A percentile compares a stretch with the other conserved stretches of the same genome.
Conservation (phyloP, 2,329 filamentous ascomycete genomes). For the Microcyclospora pomicola region DNA sequence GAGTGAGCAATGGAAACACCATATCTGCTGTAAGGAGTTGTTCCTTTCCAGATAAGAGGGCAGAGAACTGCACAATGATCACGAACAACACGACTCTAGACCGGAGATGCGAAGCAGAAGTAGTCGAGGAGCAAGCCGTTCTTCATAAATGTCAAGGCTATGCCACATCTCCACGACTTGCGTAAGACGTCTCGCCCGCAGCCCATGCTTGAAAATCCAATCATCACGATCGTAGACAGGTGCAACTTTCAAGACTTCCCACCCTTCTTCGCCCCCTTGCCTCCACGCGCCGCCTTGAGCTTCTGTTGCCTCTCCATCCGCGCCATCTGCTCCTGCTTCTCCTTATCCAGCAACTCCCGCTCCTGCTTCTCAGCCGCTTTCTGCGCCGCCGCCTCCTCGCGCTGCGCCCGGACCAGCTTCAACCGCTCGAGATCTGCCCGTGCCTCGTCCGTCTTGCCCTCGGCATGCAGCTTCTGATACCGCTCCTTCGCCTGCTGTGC, state of each 20-base stretch:
- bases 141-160: too few relatives aligned
- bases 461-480: conserved; percentile 82
- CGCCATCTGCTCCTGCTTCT: conserved; percentile 35
- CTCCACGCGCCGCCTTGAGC: conserved; percentile 26
- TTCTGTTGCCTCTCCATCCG: conserved; percentile 34
- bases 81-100: too few relatives aligned
- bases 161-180: too few relatives aligned
- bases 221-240: too few relatives aligned
- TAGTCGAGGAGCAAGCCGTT: too few relatives aligned
- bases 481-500: conserved; percentile 78
- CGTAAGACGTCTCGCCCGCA: too few relatives aligned
- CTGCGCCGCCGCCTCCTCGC: conserved; percentile 67
- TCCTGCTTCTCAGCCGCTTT: conserved; percentile 55
- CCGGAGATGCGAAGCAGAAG: too few relatives aligned
- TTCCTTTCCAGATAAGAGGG: too few relatives aligned
- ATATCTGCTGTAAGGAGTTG: too few relatives aligned
- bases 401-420: conserved; percentile 67
- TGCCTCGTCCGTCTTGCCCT: conserved; percentile 94
- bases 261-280: conserved; percentile 31
- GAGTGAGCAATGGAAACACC: too few relatives aligned
- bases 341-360: conserved; percentile 42
- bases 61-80: too few relatives aligned
- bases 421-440: conserved; percentile 77
- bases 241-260: conserved; percentile 18
- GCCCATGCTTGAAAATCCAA: too few relatives aligned